Evolutionary conservation across 1,284 basidiomycete genomes (phyloP).

Genomic region (Marasmius tenuissimus): DNA sequence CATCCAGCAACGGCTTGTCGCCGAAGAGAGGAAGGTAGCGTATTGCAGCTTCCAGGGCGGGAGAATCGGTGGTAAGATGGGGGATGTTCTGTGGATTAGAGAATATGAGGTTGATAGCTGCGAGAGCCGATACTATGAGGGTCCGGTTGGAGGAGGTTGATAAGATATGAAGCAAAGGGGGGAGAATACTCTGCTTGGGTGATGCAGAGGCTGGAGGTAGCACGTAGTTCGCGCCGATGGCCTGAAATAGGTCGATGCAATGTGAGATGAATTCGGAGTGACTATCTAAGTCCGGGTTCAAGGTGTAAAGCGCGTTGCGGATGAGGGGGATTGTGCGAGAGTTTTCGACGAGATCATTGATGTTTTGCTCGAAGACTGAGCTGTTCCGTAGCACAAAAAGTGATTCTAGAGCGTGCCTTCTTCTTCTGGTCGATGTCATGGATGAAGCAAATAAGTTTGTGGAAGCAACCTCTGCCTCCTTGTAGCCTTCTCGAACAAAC

Average conservation of each 20-base stretch:
- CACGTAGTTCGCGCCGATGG: slow-evolving; percentile 42
- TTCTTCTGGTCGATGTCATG: slow-evolving; percentile 49
- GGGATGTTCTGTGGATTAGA: slow-evolving; percentile 58
- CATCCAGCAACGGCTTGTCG: slow-evolving; percentile 69
- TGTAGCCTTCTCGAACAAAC: slow-evolving; percentile 59
- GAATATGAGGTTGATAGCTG: slow-evolving; percentile 58
- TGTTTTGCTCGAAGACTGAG: slow-evolving; percentile 66
- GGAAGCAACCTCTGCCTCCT: slow-evolving; percentile 35
- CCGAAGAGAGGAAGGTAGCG: slow-evolving; percentile 73
- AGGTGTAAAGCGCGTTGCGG: slow-evolving; percentile 53
- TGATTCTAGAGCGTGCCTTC: slow-evolving; percentile 72
- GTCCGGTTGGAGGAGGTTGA: slow-evolving; percentile 66
- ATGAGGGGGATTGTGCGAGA: slow-evolving; percentile 62
- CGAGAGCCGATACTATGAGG: slow-evolving; percentile 65
- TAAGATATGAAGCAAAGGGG: slow-evolving; percentile 52
- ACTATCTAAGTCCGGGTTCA: slow-evolving; percentile 56
- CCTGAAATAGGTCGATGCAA: slow-evolving; percentile 64
- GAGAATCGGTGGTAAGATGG: slow-evolving; percentile 53
- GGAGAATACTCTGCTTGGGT: slow-evolving; percentile 42
- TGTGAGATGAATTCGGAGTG: slow-evolving; percentile 70
- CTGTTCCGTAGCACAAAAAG: slow-evolving; percentile 77
- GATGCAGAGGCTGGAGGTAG: slow-evolving; percentile 33
- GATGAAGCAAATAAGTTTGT: slow-evolving; percentile 52
- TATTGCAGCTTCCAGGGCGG: slow-evolving; percentile 59
- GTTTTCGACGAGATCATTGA: slow-evolving; percentile 55